These are phyloP conservation scores for Chamaecrista fasciculata DNA, from an alignment of 306 rosid genomes.

Conservation along the genomic window DNA sequence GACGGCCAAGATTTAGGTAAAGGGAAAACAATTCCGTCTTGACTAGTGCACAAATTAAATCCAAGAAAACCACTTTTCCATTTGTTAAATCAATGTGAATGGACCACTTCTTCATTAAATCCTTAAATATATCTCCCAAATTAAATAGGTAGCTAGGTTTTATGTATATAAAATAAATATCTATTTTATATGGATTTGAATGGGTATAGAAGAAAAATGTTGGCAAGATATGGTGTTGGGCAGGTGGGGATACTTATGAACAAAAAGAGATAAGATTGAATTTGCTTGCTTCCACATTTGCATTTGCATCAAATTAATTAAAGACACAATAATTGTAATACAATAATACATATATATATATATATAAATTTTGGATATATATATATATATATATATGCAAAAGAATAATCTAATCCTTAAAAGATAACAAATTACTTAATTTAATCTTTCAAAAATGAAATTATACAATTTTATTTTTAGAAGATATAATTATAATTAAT, in stretches of 20 bases:
- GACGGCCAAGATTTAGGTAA: neutral
- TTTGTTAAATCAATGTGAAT: neutral
- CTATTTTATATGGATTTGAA: neutral
- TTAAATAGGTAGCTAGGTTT: neutral
- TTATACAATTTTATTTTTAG: no score
- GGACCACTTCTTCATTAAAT: conserved; percentile 37
- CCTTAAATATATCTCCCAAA: neutral
- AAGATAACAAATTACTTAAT: no score
- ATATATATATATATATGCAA: no score
- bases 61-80: conserved; percentile 11
- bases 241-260: conserved; percentile 35
- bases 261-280: conserved; percentile 22
- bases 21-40: neutral
- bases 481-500: no score
- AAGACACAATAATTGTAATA: neutral
- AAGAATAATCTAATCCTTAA: no score
- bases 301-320: no score
- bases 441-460: no score
- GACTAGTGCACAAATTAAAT: neutral
- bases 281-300: no score
- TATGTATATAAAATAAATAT: neutral
- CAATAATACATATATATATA: neutral
- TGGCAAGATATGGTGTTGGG: conserved; percentile 42
- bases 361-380: no score
- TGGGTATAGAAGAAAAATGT: conserved; percentile 23